These are phyloP conservation scores for Mucuna pruriens DNA, from an alignment of 306 rosid species.

Conservation along the genomic window DNA sequence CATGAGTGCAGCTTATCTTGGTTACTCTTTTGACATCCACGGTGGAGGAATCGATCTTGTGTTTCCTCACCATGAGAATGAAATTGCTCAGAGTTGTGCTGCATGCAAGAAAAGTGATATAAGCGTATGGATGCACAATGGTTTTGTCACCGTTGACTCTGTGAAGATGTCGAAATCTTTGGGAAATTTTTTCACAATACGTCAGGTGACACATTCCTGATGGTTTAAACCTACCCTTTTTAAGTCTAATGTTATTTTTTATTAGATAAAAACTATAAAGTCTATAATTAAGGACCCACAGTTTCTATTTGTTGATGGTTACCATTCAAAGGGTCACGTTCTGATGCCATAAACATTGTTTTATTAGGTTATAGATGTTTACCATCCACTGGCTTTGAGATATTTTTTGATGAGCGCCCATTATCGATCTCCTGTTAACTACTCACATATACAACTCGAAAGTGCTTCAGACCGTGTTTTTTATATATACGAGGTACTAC, in stretches of 20 bases:
- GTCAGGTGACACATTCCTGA: conserved; percentile 62
- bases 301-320: conserved; percentile 8
- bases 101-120: conserved; percentile 79
- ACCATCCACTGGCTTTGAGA: conserved; percentile 95
- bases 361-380: conserved; percentile 77
- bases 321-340: conserved; percentile 16
- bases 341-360: conserved; percentile 32
- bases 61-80: conserved; percentile 99
- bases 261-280: neutral
- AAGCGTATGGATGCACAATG: conserved; percentile 95
- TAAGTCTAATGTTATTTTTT: conserved; percentile 7
- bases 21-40: conserved; percentile 90
- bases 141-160: conserved; percentile 87
- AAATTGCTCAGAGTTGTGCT: conserved; percentile 99
- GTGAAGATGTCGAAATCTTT: conserved; percentile 97
- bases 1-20: conserved; percentile 90
- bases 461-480: conserved; percentile 91
- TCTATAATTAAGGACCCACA: neutral
- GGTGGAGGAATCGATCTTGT: conserved; percentile 98
- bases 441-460: conserved; percentile 80
- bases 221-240: conserved; percentile 20
- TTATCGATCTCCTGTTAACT: conserved; percentile 93
- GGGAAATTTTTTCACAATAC: conserved; percentile 96
- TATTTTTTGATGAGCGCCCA: conserved; percentile 92
- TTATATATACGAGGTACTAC: conserved; percentile 84